Evolutionary conservation across 305 asterid species (phyloP).

Genomic region (Fraxinus ornus): DNA sequence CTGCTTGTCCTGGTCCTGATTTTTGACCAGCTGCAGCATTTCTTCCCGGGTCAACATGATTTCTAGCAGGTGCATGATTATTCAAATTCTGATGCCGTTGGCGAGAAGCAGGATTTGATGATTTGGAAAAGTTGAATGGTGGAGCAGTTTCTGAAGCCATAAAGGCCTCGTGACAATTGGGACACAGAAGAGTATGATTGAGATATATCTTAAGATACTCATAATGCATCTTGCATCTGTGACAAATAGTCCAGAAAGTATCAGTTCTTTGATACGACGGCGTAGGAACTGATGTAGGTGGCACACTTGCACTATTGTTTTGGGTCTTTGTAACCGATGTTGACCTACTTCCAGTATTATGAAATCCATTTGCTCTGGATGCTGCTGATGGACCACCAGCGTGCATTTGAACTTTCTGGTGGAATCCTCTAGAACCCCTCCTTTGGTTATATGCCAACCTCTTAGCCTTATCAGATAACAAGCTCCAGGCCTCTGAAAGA

Average conservation of each 20-base stretch:
- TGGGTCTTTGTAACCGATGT: conserved; percentile 45
- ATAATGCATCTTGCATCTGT: conserved; percentile 70
- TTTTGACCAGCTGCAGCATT: conserved; percentile 43
- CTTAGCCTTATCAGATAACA: conserved; percentile 69
- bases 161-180: conserved; percentile 62
- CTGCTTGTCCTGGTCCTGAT: conserved; percentile 37
- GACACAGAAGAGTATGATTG: conserved; percentile 71
- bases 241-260: conserved; percentile 87
- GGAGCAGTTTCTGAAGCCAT: conserved; percentile 63
- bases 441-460: conserved; percentile 66
- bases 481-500: conserved; percentile 74
- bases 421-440: conserved; percentile 51
- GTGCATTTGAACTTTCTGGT: conserved; percentile 44
- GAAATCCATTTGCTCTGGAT: conserved; percentile 50
- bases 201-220: conserved; percentile 64
- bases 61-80: conserved; percentile 31
- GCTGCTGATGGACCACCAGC: conserved; percentile 54
- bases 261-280: conserved; percentile 43
- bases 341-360: conserved; percentile 38
- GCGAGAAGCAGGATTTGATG: conserved; percentile 27
- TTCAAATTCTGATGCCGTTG: conserved; percentile 29
- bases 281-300: conserved; percentile 35
- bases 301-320: conserved; percentile 22
- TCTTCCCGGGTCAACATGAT: conserved; percentile 35
- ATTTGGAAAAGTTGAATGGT: conserved; percentile 36